phyloP scores from a whole-genome alignment of 75 land plant species.

The Pseudotsuga menziesii region DNA sequence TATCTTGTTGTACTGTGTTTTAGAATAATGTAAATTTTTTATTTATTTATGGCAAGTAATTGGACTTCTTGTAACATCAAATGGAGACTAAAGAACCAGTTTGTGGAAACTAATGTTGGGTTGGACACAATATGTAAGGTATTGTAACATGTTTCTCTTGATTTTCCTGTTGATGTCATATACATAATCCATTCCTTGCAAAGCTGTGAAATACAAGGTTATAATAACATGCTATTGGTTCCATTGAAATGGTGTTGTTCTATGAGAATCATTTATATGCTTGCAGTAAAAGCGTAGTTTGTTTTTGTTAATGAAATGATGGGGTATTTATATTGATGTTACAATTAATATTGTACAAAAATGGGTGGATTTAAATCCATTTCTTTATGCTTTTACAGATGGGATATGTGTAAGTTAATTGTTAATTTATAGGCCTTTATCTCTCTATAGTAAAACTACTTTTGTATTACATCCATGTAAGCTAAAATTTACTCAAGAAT shows the following conservation, averaged over 20 bases:
- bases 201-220: neutral
- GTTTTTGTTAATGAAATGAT: no score
- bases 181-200: neutral
- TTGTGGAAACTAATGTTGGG: conserved; percentile 95
- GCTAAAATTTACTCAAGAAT: no score
- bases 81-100: conserved; percentile 98
- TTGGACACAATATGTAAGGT: conserved; percentile 99
- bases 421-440: no score
- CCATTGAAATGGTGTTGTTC: neutral
- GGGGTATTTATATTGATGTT: no score
- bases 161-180: neutral
- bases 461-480: no score
- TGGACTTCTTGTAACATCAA: conserved; percentile 86
- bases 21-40: neutral
- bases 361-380: no score
- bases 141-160: conserved; percentile 1
- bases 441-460: no score
- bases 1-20: neutral
- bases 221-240: neutral
- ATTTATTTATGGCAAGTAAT: conserved; percentile 57
- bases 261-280: neutral
- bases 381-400: no score
- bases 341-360: no score
- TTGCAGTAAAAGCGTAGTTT: neutral
- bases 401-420: no score